A percentile compares a stretch with the other conserved stretches of the same genome.
These are phyloP conservation scores for Colletotrichum noveboracense DNA, from an alignment of 2,329 filamentous ascomycete genomes.

Conservation along the genomic window DNA sequence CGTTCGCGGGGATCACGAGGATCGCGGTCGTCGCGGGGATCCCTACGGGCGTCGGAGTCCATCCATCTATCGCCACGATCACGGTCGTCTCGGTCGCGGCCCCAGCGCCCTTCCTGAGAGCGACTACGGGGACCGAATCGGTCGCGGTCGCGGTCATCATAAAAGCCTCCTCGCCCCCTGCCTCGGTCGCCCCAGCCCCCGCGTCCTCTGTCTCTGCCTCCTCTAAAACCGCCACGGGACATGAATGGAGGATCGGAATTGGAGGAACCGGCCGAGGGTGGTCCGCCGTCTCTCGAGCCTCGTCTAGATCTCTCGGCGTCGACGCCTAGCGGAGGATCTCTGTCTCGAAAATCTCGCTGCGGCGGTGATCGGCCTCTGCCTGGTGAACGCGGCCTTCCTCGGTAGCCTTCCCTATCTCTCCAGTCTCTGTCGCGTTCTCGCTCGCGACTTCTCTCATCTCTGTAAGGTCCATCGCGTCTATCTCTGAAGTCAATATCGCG, in stretches of 20 bases:
- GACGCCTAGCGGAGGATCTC: conserved; percentile 64
- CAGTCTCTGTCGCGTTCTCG: conserved; percentile 60
- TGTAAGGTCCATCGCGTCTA: conserved; percentile 45
- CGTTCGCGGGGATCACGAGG: conserved; percentile 47
- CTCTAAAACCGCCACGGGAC: conserved; percentile 59
- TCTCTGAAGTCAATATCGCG: conserved; percentile 66
- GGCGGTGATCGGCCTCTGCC: conserved; percentile 69
- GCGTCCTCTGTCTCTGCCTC: conserved; percentile 53
- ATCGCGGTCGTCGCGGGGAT: conserved; percentile 54
- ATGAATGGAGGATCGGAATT: conserved; percentile 68
- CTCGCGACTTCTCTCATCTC: conserved; percentile 66
- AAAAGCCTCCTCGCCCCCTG: conserved; percentile 53
- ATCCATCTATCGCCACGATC: conserved; percentile 50
- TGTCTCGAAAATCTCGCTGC: conserved; percentile 63
- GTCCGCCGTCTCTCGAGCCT: conserved; percentile 72
- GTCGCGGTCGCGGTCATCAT: conserved; percentile 62
- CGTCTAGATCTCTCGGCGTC: conserved; percentile 72
- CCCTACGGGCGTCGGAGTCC: conserved; percentile 45
- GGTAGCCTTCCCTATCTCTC: conserved; percentile 52
- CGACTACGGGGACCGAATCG: conserved; percentile 68
- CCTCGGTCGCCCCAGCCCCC: conserved; percentile 56
- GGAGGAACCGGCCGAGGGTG: conserved; percentile 73
- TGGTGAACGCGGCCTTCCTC: conserved; percentile 66
- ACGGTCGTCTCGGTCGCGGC: conserved; percentile 60
- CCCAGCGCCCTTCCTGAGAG: conserved; percentile 68